These are phyloP conservation scores for Conringia planisiliqua DNA, from an alignment of 345 rosid genomes.

Conservation along the genomic window DNA sequence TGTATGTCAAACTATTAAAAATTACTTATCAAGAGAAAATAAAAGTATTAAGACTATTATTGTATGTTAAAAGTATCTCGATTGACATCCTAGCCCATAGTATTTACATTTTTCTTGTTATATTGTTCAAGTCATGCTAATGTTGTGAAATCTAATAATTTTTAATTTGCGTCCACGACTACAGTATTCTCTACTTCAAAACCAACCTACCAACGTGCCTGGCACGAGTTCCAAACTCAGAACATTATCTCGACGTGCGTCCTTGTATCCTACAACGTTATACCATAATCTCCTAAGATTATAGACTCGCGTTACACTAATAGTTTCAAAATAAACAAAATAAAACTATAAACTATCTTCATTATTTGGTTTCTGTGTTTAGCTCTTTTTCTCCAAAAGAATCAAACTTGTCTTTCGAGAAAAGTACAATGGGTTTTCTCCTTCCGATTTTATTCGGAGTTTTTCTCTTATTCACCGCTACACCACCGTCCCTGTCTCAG, in stretches of 20 bases:
- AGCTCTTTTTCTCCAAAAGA: neutral
- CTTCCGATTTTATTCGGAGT: conserved; percentile 20
- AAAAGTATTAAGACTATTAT: neutral
- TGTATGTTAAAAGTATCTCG: neutral
- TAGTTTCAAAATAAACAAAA: neutral
- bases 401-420: neutral
- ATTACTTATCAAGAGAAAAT: neutral
- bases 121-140: conserved; percentile 17
- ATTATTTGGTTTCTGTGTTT: neutral
- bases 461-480: conserved; percentile 6
- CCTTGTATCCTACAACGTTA: conserved; percentile 27
- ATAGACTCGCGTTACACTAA: conserved; percentile 4
- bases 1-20: neutral
- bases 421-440: neutral
- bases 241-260: conserved; percentile 30
- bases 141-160: conserved; percentile 3
- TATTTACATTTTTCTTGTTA: neutral
- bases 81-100: neutral
- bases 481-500: conserved; percentile 47
- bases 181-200: conserved; percentile 9
- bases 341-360: neutral
- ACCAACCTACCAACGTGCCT: conserved; percentile 30
- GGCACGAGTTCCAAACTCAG: conserved; percentile 12
- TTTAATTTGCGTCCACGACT: conserved; percentile 27
- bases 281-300: conserved; percentile 3